A percentile compares a stretch with the other conserved stretches of the same genome.
Evolutionary conservation across 345 rosid genomes (phyloP).

Genomic region (Populus davidiana): DNA sequence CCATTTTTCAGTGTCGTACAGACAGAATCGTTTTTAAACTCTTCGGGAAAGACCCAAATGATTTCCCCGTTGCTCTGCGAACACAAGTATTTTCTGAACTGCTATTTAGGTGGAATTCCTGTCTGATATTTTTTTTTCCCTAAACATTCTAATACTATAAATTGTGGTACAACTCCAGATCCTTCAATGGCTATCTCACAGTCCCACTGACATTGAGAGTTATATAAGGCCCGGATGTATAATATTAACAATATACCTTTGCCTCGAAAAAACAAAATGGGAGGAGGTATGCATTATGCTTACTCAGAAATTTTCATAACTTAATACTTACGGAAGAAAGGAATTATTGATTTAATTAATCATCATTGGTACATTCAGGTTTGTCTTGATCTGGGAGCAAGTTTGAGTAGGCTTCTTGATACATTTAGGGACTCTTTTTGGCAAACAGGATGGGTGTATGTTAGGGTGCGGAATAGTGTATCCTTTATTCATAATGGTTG

Average conservation of each 20-base stretch:
- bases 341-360: constrained; percentile 7
- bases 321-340: background rate
- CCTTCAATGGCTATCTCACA: constrained; percentile 86
- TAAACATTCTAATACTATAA: constrained; percentile 14
- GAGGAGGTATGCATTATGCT: constrained; percentile 61
- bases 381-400: constrained; percentile 58
- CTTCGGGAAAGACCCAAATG: constrained; percentile 92
- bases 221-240: constrained; percentile 97
- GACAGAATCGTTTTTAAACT: constrained; percentile 84
- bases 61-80: constrained; percentile 77
- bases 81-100: constrained; percentile 55
- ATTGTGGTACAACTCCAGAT: constrained; percentile 48
- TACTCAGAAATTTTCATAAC: background rate
- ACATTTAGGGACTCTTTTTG: constrained; percentile 66
- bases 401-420: constrained; percentile 72
- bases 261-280: constrained; percentile 78
- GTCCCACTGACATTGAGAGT: constrained; percentile 98
- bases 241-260: constrained; percentile 76
- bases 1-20: constrained; percentile 69
- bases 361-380: constrained; percentile 42
- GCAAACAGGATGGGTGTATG: constrained; percentile 84
- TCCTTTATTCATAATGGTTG: constrained; percentile 73
- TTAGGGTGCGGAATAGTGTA: constrained; percentile 64
- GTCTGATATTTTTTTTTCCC: background rate
- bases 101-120: constrained; percentile 6